Evolutionary conservation across 805 yeast species (phyloP).

Genomic region (Candida multigemmis): DNA sequence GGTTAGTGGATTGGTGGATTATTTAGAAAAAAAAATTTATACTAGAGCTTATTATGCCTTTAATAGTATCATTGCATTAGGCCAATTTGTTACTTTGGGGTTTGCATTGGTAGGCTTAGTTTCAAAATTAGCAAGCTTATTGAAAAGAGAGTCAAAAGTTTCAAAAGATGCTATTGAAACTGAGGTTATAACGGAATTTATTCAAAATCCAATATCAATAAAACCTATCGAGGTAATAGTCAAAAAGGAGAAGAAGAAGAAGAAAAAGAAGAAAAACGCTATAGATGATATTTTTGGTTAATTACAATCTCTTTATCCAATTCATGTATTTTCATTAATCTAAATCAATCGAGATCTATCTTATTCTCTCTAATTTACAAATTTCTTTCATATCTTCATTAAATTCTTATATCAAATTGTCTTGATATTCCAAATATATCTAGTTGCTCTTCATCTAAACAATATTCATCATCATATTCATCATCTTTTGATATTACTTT

Average conservation of each 20-base stretch:
- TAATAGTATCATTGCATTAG: conserved; percentile 57
- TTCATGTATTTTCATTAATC: not conserved
- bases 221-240: too few species aligned
- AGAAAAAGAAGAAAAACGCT: conserved; percentile 41
- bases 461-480: conserved; percentile 35
- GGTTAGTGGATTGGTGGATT: conserved; percentile 1
- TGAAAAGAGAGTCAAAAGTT: conserved; percentile 6
- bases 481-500: conserved; percentile 5
- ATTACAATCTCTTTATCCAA: not conserved
- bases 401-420: not conserved
- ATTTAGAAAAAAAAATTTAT: conserved; percentile 15
- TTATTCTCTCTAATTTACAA: conserved; percentile 1
- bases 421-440: conserved; percentile 5
- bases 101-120: conserved; percentile 53
- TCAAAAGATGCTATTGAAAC: conserved; percentile 5
- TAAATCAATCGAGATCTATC: conserved; percentile 1
- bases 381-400: too few species aligned
- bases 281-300: conserved; percentile 74
- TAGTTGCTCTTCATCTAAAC: conserved; percentile 35
- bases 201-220: too few species aligned
- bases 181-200: too few species aligned
- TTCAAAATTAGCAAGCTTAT: conserved; percentile 31
- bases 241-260: conserved; percentile 18
- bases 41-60: conserved; percentile 50
- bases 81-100: conserved; percentile 72